Conservation (phyloP, 495 filamentous ascomycete species). For the Amorphotheca resinae region DNA sequence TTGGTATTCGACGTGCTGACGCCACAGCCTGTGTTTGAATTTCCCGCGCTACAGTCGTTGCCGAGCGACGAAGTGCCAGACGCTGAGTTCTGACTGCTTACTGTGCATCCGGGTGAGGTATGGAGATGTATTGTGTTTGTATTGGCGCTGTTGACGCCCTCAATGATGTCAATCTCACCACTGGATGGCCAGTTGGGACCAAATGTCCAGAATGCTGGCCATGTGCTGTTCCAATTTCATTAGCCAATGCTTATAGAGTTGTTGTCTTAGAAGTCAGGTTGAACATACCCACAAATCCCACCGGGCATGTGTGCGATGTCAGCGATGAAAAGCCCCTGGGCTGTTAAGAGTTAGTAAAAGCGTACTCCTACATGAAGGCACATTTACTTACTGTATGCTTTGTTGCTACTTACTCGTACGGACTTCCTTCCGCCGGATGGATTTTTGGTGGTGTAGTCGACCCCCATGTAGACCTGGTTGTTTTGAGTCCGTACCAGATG, state of each 20-base stretch:
- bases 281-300: conserved; percentile 32
- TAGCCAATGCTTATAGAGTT: too few species aligned
- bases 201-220: conserved; percentile 31
- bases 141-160: conserved; percentile 61
- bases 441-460: conserved; percentile 30
- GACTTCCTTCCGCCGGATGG: conserved; percentile 46
- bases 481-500: conserved; percentile 34
- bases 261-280: too few species aligned
- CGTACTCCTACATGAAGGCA: background rate
- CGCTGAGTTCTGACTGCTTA: conserved; percentile 31
- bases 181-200: conserved; percentile 63
- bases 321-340: conserved; percentile 47
- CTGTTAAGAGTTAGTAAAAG: background rate
- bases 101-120: conserved; percentile 47
- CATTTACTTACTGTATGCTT: conserved; percentile 32
- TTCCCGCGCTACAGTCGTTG: conserved; percentile 22
- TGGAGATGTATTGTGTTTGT: conserved; percentile 66
- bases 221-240: conserved; percentile 3
- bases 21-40: conserved; percentile 39
- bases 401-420: conserved; percentile 57
- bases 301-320: conserved; percentile 71
- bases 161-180: conserved; percentile 88
- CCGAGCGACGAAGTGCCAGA: conserved; percentile 43
- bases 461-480: conserved; percentile 40
- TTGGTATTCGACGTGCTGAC: conserved; percentile 31